Base-by-base conservation (phyloP, 768 basidiomycete species). In the Leccinum subgranulosum region DNA sequence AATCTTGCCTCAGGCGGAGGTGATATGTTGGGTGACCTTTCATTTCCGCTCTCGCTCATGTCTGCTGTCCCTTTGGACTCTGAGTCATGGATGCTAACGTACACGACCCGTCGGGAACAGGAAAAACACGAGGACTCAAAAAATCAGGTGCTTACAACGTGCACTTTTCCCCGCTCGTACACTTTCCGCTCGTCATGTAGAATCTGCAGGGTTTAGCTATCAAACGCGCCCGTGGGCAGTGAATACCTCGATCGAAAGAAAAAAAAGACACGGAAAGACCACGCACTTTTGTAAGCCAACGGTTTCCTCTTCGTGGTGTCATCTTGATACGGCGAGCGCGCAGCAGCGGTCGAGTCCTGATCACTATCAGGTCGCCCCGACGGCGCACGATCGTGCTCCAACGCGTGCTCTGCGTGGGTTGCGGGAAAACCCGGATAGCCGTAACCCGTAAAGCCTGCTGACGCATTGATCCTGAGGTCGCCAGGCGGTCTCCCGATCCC, bases 131-230 rank as follows among this genome's bases (percentile, higher is more conserved):
- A 14, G 6, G 23, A 34, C 39, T 49, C 12, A 45, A 49, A 6
- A 47, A 49, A 45, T 36, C 19, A 15, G 34, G 28, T 50, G 73
- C 84, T 69, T 49, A 85, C 85, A 86, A 87, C 28, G 82, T 85
- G 60, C 85, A 87, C 19, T 70, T 74, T 53, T 74, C 75, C 11
- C 84, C 84, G 60, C 76, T 80, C 1, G 81, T 77, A 64, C 85
- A 87, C 25, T 70, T 69, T 17, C 75, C 77, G 33, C 75, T 78
- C 2, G 69, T 61, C 27, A 71, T 72, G 63, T 75, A 83, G 65
- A 81, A 86, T 66, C 80, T 83, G 69, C 85, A 87, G 27, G 79
- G 80, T 57, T 86, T 86, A 1, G 84, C 85, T 86, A 36, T 28
- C 29, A 53, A 52, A 43, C 12, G 17, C 50, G 45, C 25, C 21